Evolutionary conservation across 139 green algal species (phyloP).

Genomic region (Spirogloea muscicola): DNA sequence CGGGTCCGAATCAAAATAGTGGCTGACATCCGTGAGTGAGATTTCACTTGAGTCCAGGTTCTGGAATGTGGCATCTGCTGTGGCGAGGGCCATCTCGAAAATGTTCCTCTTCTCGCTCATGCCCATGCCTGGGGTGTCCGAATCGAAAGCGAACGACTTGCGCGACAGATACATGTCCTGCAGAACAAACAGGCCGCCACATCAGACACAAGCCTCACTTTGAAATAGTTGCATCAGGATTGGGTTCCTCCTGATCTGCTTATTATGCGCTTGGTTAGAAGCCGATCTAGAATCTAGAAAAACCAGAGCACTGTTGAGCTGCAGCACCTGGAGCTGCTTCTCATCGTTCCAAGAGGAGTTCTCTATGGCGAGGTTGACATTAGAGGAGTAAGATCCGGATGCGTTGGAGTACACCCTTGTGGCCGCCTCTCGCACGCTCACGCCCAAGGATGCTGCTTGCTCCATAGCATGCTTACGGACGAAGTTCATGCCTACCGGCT

Average conservation of each 20-base stretch:
- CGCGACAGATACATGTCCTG: conserved; percentile 69
- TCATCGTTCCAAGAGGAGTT: conserved; percentile 95
- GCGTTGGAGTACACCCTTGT: conserved; percentile 96
- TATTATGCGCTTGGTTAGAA: no score
- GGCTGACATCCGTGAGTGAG: conserved; percentile 89
- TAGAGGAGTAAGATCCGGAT: conserved; percentile 91
- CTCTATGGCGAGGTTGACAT: conserved; percentile 98
- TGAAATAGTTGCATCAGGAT: no score
- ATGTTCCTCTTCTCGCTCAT: conserved; percentile 81
- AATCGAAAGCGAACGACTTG: conserved; percentile 99
- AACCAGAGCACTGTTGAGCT: no score
- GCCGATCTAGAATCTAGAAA: no score
- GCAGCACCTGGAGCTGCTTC: conserved; percentile 90
- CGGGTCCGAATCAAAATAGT: conserved; percentile 98
- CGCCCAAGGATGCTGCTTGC: conserved; percentile 83
- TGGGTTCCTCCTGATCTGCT: no score
- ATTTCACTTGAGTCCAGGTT: conserved; percentile 99
- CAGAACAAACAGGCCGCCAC: no score
- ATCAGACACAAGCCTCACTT: no score
- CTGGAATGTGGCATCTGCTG: conserved; percentile 97
- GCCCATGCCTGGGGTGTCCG: conserved; percentile 80
- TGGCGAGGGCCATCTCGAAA: conserved; percentile 95
- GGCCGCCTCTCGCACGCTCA: conserved; percentile 82
- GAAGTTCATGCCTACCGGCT: conserved; percentile 99
- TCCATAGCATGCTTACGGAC: conserved; percentile 96